Evolutionary conservation across 1,139 yeast genomes (phyloP).

Genomic region (Yamadazyma diddensiae): DNA sequence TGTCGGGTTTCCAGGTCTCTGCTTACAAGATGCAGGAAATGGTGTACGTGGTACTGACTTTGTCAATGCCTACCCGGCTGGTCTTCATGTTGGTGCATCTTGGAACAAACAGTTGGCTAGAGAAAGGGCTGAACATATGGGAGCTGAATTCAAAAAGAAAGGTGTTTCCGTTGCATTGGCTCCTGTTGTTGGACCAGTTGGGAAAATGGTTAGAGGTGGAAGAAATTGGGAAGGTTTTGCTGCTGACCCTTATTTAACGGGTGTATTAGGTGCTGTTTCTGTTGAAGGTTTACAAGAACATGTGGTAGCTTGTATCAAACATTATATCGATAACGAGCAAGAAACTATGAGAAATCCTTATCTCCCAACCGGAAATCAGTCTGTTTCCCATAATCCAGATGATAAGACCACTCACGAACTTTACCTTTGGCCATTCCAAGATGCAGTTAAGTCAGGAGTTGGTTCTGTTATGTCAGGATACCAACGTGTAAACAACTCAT

Average conservation of each 20-base stretch:
- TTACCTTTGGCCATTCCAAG: conserved; percentile 66
- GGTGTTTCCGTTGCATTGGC: conserved; percentile 62
- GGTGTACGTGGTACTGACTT: conserved; percentile 60
- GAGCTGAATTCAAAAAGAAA: conserved; percentile 50
- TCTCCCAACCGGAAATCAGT: conserved; percentile 26
- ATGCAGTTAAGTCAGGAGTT: conserved; percentile 56
- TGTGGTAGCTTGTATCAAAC: conserved; percentile 52
- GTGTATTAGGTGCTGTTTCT: conserved; percentile 50
- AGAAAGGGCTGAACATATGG: conserved; percentile 54
- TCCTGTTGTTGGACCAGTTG: conserved; percentile 62
- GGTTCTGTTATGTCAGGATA: conserved; percentile 63
- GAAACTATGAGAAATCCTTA: conserved; percentile 53
- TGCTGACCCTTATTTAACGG: conserved; percentile 60
- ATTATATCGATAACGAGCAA: conserved; percentile 59
- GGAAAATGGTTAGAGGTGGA: conserved; percentile 59
- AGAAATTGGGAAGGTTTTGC: conserved; percentile 68
- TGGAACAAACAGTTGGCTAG: conserved; percentile 52
- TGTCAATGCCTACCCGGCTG: conserved; percentile 56
- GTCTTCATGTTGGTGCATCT: conserved; percentile 56
- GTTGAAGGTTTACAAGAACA: conserved; percentile 58
- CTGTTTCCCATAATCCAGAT: conserved; percentile 57
- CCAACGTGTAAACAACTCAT: conserved; percentile 54
- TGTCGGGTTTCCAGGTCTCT: conserved; percentile 41
- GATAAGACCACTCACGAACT: conserved; percentile 29
- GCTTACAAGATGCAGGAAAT: conserved; percentile 63